Evolutionary conservation across 768 basidiomycete genomes (phyloP).

Genomic region (Lentinula detonsa): DNA sequence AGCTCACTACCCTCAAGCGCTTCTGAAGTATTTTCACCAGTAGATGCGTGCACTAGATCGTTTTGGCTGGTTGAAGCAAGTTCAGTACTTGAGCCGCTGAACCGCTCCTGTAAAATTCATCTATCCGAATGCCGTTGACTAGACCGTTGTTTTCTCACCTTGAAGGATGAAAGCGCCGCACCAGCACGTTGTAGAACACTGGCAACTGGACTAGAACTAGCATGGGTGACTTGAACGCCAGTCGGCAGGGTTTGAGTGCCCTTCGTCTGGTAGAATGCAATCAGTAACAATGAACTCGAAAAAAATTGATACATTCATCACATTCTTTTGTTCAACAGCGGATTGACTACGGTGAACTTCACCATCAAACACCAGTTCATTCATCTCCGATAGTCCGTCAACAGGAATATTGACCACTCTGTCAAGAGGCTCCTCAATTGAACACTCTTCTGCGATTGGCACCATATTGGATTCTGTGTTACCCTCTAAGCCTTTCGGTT

Average conservation of each 20-base stretch:
- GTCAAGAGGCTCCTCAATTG: too few relatives aligned
- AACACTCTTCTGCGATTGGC: background rate
- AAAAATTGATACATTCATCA: background rate
- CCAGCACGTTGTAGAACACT: background rate
- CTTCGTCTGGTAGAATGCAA: background rate
- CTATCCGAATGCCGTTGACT: background rate
- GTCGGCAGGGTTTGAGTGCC: too few relatives aligned
- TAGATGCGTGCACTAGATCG: background rate
- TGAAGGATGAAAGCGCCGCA: background rate
- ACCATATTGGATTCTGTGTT: too few relatives aligned
- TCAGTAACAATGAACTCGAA: background rate
- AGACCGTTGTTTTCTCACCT: background rate
- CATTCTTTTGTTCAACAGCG: background rate
- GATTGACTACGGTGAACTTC: background rate
- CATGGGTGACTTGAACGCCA: background rate
- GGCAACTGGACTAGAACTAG: background rate
- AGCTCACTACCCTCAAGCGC: background rate
- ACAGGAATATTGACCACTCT: too few relatives aligned
- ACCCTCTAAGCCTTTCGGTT: background rate
- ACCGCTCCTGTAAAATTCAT: background rate
- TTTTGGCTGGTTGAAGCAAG: background rate
- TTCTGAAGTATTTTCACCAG: background rate
- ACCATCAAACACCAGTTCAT: background rate
- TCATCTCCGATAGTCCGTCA: background rate
- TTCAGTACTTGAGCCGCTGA: background rate